phyloP scores from a whole-genome alignment of 2,329 filamentous ascomycete genomes.

The Colletotrichum liaoningense region DNA sequence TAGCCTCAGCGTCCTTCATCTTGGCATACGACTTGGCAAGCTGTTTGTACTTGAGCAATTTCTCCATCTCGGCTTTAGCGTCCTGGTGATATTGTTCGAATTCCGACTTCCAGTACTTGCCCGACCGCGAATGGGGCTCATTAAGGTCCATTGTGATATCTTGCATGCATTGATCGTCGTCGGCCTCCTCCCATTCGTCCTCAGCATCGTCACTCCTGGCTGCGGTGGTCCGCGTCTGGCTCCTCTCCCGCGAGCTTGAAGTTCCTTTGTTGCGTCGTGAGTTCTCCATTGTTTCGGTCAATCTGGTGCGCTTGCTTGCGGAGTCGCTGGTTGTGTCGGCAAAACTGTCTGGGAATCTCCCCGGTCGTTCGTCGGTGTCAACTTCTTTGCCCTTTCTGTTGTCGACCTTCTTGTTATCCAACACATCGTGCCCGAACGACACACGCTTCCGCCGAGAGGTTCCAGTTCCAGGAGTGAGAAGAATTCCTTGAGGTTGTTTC shows the following conservation, averaged over 20 bases:
- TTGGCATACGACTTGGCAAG: conserved; percentile 83
- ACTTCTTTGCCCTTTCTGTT: conserved; percentile 41
- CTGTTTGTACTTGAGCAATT: conserved; percentile 83
- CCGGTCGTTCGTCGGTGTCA: conserved; percentile 44
- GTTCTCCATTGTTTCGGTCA: conserved; percentile 60
- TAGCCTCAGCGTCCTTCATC: conserved; percentile 79
- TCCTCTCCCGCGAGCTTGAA: conserved; percentile 6
- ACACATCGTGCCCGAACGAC: conserved; percentile 70
- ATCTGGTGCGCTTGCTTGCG: conserved; percentile 51
- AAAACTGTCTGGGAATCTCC: conserved; percentile 45
- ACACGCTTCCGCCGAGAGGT: conserved; percentile 72
- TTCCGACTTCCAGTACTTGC: conserved; percentile 83
- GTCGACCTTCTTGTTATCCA: conserved; percentile 50
- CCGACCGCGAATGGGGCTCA: conserved; percentile 79
- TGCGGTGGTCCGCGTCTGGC: conserved; percentile 33
- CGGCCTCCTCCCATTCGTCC: conserved; percentile 63
- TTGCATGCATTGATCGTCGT: conserved; percentile 59
- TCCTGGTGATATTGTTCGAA: conserved; percentile 80
- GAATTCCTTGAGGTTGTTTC: conserved; percentile 62
- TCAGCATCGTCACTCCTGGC: conserved; percentile 44
- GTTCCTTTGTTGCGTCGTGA: conserved; percentile 45
- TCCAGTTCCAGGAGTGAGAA: conserved; percentile 73
- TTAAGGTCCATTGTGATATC: conserved; percentile 78
- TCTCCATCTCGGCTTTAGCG: conserved; percentile 79
- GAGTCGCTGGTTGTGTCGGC: conserved; percentile 35